Base-by-base conservation (phyloP, 2,329 filamentous ascomycete genomes). In the Teratosphaeria pseudoeucalypti region DNA sequence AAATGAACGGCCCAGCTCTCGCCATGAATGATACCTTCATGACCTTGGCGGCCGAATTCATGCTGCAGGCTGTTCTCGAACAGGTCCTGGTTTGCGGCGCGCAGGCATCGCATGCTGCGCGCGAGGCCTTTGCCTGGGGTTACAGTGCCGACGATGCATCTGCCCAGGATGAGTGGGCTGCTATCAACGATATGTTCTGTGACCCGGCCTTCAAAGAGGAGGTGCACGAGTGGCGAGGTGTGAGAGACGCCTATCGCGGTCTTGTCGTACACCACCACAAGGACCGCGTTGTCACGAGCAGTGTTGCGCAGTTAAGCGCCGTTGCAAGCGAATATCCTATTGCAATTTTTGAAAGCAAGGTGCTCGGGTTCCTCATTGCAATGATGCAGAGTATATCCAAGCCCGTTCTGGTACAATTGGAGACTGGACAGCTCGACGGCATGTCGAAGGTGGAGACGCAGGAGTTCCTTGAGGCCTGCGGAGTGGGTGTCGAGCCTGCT, bases 381-480 rank as follows among this genome's bases (percentile, higher is more conserved):
- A 67, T 83, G 12, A 74, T 80, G 60, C 66, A 71, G 2, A 71
- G 69, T 6, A 67, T 80, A 19, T 68, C 76, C 23, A 70, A 73
- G 34, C 82, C 82, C 0, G 71, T 82, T 23, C 73, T 84, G 1
- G 65, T 76, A 1, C 81, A 83, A 62, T 71, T 84, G 3, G 81
- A 83, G 62, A 73, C 72, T 29, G 79, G 79, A 0, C 69, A 74
- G 65, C 65, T 79, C 7, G 66, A 70, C 16, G 73, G 72, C 10
- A 64, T 79, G 61, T 73, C 70, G 26, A 60, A 61, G n/a, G 65
- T 63, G 27, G 71, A 78, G 58, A 78, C 75, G 11, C 58, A 65
- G 32, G 63, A 63, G 12, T 70, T 79, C 32, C 69, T 75, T 52
- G 58, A 63, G 34, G 52, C 55, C 10, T 72, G 67, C 60, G 69